phyloP scores from a whole-genome alignment of 2,329 filamentous ascomycete species.

The Calonectria leucothoes region DNA sequence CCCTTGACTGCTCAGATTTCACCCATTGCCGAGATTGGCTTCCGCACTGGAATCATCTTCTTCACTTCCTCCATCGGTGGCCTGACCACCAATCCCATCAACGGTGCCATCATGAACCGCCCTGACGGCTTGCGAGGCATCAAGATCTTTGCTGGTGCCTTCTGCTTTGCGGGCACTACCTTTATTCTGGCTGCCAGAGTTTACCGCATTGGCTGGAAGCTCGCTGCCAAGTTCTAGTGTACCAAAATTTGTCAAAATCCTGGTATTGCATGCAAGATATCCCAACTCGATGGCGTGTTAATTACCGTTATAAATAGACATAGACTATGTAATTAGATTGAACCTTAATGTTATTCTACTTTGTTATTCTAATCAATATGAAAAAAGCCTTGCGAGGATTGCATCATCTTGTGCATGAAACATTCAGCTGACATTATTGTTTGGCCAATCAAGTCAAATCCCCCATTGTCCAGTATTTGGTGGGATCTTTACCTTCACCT shows the following conservation, averaged over 20 bases:
- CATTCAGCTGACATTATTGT: too few relatives aligned
- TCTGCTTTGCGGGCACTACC: slow-evolving; percentile 32
- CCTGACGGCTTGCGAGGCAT: slow-evolving; percentile 47
- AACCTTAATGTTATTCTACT: background rate
- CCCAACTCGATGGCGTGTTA: background rate
- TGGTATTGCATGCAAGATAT: background rate
- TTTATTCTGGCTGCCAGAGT: slow-evolving; percentile 31
- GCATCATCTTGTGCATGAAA: background rate
- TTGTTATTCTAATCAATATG: background rate
- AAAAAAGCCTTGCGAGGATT: background rate
- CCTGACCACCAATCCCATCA: slow-evolving; percentile 68
- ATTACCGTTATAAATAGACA: background rate
- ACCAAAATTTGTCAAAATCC: background rate
- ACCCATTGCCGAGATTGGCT: slow-evolving; percentile 42
- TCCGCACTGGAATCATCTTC: slow-evolving; percentile 56
- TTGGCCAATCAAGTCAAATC: too few relatives aligned
- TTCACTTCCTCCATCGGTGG: slow-evolving; percentile 65
- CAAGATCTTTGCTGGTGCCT: slow-evolving; percentile 49
- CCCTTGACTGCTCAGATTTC: slow-evolving; percentile 56
- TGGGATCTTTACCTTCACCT: too few relatives aligned
- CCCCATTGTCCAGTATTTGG: too few relatives aligned
- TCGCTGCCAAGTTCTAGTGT: slow-evolving; percentile 2
- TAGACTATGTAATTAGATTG: background rate
- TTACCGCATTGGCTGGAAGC: slow-evolving; percentile 14
- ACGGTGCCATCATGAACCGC: slow-evolving; percentile 55